These are phyloP conservation scores for Drechmeria coniospora DNA, from an alignment of 2,329 filamentous ascomycete genomes.

Conservation along the genomic window DNA sequence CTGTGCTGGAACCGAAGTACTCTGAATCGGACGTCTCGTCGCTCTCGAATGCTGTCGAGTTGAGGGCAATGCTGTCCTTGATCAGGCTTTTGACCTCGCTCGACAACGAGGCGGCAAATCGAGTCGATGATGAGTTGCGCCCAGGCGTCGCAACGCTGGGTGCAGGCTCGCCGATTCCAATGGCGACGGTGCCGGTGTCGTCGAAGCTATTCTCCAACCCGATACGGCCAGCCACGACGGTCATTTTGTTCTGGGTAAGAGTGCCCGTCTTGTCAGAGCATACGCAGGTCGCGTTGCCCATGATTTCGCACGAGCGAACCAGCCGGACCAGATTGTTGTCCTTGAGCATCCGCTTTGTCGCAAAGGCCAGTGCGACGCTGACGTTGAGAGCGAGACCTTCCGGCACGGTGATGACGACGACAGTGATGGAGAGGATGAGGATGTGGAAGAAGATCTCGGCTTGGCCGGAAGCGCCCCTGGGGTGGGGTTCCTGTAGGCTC, in stretches of 20 bases:
- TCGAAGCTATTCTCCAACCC: conserved; percentile 24
- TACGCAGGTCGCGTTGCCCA: conserved; percentile 48
- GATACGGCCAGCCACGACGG: conserved; percentile 39
- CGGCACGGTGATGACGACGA: conserved; percentile 44
- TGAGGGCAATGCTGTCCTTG: conserved; percentile 26
- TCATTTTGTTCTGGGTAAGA: conserved; percentile 49
- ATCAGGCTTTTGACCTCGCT: conserved; percentile 19
- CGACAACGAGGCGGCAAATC: conserved; percentile 15
- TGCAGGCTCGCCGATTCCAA: conserved; percentile 8
- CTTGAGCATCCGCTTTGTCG: conserved; percentile 45
- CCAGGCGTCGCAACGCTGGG: conserved; percentile 10
- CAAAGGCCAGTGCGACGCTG: conserved; percentile 45
- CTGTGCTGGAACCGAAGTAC: conserved; percentile 40
- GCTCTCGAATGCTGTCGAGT: conserved; percentile 39
- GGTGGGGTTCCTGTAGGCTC: conserved; percentile 16
- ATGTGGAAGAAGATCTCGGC: conserved; percentile 42
- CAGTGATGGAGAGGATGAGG: conserved; percentile 41
- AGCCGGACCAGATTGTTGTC: conserved; percentile 48
- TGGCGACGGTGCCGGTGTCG: conserved; percentile 14
- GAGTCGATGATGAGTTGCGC: conserved; percentile 13
- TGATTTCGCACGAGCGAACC: conserved; percentile 44
- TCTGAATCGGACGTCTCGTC: conserved; percentile 17
- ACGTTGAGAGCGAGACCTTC: conserved; percentile 46
- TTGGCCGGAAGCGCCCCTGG: conserved; percentile 28
- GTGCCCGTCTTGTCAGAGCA: conserved; percentile 55